phyloP scores from a whole-genome alignment of 1,284 basidiomycete genomes.

The Cutaneotrichosporon spelunceum region DNA sequence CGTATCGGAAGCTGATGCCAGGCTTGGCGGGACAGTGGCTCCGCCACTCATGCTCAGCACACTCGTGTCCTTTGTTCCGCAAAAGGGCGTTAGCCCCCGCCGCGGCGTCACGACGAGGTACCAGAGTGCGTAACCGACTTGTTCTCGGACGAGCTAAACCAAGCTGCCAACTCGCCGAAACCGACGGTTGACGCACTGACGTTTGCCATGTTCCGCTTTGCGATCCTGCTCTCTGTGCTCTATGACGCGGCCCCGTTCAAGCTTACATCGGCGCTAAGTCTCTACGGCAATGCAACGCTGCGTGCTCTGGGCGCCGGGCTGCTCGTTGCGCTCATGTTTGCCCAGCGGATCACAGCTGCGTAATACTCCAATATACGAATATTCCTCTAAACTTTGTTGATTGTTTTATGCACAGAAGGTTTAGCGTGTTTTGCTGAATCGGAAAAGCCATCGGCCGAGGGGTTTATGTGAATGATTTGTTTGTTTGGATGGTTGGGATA shows the following conservation, averaged over 20 bases:
- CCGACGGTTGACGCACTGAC: constrained; percentile 44
- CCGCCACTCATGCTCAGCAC: constrained; percentile 43
- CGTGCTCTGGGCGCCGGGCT: constrained; percentile 46
- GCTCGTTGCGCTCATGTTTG: constrained; percentile 39
- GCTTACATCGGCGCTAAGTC: constrained; percentile 42
- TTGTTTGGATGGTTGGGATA: neutral
- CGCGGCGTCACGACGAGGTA: constrained; percentile 31
- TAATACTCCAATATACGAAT: neutral
- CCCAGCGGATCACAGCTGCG: constrained; percentile 33
- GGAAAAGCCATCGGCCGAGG: too few species aligned
- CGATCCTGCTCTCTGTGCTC: constrained; percentile 44
- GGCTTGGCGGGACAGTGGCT: constrained; percentile 43
- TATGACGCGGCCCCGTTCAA: constrained; percentile 43
- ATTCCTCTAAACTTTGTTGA: neutral
- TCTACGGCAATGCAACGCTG: constrained; percentile 43
- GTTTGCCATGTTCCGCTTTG: constrained; percentile 45
- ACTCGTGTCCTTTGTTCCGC: constrained; percentile 43
- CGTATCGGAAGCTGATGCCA: constrained; percentile 20
- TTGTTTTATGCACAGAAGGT: neutral
- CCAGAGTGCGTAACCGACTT: constrained; percentile 26
- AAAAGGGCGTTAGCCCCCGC: constrained; percentile 30
- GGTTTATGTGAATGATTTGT: neutral
- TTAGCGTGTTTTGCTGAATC: too few species aligned
- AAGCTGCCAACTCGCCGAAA: constrained; percentile 28
- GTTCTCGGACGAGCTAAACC: neutral